Evolutionary conservation across 2,329 filamentous ascomycete species (phyloP).

Genomic region (Sphaerulina vaccinii): DNA sequence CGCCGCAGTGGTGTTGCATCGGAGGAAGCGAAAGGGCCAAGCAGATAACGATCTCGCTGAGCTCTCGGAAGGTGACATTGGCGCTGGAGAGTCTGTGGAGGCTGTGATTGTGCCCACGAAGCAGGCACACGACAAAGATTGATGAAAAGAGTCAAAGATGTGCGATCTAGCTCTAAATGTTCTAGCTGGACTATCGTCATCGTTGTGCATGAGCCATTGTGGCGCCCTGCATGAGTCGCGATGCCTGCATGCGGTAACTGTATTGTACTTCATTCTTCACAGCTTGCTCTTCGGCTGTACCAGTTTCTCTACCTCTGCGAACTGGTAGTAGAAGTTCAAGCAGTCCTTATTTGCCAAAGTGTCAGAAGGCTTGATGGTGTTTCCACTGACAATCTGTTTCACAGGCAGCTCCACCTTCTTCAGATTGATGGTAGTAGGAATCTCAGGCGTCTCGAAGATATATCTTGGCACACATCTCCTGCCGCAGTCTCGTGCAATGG

Average conservation of each 20-base stretch:
- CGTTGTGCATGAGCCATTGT: too few relatives aligned
- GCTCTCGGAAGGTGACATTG: background rate
- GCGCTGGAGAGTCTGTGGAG: background rate
- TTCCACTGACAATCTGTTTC: constrained; percentile 78
- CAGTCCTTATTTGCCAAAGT: constrained; percentile 75
- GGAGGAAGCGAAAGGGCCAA: background rate
- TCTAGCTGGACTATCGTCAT: background rate
- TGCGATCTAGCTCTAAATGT: background rate
- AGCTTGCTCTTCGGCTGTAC: constrained; percentile 50
- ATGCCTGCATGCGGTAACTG: background rate
- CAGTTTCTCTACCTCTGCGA: constrained; percentile 68
- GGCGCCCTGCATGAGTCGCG: background rate
- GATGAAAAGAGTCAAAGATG: too few relatives aligned
- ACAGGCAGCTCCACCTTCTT: constrained; percentile 85
- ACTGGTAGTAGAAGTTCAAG: constrained; percentile 75
- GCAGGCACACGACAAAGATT: background rate
- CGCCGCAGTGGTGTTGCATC: constrained; percentile 8
- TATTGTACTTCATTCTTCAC: constrained; percentile 2
- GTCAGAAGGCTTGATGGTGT: constrained; percentile 70
- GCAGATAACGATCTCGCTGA: background rate
- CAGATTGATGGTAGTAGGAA: constrained; percentile 79
- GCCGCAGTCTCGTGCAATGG: constrained; percentile 65
- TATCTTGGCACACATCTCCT: constrained; percentile 75
- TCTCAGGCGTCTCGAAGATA: constrained; percentile 76
- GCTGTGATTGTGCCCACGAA: background rate